phyloP scores from a whole-genome alignment of 2,329 filamentous ascomycete species.

The Drechmeria coniospora region DNA sequence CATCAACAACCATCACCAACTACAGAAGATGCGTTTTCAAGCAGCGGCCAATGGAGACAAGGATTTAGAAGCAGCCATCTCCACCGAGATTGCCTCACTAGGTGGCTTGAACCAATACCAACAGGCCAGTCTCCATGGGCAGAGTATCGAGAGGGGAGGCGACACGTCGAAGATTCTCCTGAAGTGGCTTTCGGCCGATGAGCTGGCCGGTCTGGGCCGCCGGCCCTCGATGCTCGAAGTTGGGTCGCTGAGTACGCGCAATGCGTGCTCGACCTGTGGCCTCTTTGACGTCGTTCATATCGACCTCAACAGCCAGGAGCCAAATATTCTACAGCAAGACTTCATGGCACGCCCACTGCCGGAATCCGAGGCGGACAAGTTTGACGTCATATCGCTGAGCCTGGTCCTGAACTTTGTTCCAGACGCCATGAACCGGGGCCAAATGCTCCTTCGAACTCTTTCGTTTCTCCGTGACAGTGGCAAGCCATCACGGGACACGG shows the following conservation, averaged over 20 bases:
- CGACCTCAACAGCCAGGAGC: slow-evolving; percentile 75
- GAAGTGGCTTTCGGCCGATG: slow-evolving; percentile 36
- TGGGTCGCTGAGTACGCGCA: slow-evolving; percentile 69
- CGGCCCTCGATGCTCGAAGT: slow-evolving; percentile 66
- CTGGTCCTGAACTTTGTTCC: slow-evolving; percentile 92
- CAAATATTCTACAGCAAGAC: slow-evolving; percentile 73
- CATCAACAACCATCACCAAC: slow-evolving; percentile 50
- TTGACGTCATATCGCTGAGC: slow-evolving; percentile 84
- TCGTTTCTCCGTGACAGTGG: slow-evolving; percentile 42
- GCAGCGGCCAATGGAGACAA: slow-evolving; percentile 37
- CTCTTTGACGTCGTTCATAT: slow-evolving; percentile 67
- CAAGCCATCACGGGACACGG: slow-evolving; percentile 6
- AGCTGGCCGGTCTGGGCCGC: slow-evolving; percentile 10
- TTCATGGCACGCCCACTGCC: slow-evolving; percentile 84
- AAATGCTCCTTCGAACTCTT: slow-evolving; percentile 69
- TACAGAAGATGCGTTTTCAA: slow-evolving; percentile 46
- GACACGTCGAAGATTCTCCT: slow-evolving; percentile 51
- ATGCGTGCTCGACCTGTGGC: slow-evolving; percentile 63
- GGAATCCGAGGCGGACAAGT: slow-evolving; percentile 40
- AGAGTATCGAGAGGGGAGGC: slow-evolving; percentile 48
- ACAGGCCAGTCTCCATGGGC: slow-evolving; percentile 52
- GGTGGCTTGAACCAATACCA: slow-evolving; percentile 51
- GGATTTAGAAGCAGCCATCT: slow-evolving; percentile 27
- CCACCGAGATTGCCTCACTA: slow-evolving; percentile 37
- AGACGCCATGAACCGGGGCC: slow-evolving; percentile 55